phyloP scores from a whole-genome alignment of 306 rosid genomes.

The Gillenia trifoliata region DNA sequence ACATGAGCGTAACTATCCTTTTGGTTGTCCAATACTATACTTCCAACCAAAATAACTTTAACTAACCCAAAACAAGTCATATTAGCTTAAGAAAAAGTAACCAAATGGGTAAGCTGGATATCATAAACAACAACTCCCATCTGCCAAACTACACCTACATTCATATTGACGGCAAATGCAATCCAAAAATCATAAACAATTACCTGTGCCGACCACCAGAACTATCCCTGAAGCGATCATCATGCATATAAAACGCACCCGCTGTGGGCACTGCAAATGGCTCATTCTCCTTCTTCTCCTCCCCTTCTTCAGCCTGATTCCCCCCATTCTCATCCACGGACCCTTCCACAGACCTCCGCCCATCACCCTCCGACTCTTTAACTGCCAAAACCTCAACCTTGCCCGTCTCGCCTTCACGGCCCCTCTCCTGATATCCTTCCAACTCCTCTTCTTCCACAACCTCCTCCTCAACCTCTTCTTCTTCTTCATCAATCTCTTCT shows the following conservation, averaged over 20 bases:
- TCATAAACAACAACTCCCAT: neutral
- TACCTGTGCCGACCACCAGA: conserved; percentile 76
- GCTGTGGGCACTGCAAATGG: conserved; percentile 96
- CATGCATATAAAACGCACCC: conserved; percentile 98
- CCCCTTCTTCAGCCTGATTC: conserved; percentile 35
- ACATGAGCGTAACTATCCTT: neutral
- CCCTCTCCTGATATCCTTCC: conserved; percentile 28
- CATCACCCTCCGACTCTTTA: conserved; percentile 42
- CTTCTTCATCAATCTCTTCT: conserved; percentile 36
- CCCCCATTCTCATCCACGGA: conserved; percentile 33
- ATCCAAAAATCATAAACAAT: neutral
- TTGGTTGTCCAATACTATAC: neutral
- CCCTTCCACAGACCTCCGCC: conserved; percentile 32
- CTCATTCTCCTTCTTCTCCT: conserved; percentile 87
- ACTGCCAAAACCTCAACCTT: conserved; percentile 26
- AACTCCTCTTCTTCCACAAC: conserved; percentile 26
- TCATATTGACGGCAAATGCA: neutral
- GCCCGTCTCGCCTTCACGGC: conserved; percentile 20
- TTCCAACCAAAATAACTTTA: neutral
- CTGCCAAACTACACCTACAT: neutral
- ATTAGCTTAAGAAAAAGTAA: neutral
- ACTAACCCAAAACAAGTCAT: neutral
- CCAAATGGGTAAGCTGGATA: neutral
- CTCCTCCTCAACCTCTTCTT: conserved; percentile 15
- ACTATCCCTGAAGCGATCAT: conserved; percentile 85